A percentile compares a stretch with the other conserved stretches of the same genome.
Evolutionary conservation across 371 early-diverging fungal species (phyloP).

Genomic region (Apophysomyces sp.): DNA sequence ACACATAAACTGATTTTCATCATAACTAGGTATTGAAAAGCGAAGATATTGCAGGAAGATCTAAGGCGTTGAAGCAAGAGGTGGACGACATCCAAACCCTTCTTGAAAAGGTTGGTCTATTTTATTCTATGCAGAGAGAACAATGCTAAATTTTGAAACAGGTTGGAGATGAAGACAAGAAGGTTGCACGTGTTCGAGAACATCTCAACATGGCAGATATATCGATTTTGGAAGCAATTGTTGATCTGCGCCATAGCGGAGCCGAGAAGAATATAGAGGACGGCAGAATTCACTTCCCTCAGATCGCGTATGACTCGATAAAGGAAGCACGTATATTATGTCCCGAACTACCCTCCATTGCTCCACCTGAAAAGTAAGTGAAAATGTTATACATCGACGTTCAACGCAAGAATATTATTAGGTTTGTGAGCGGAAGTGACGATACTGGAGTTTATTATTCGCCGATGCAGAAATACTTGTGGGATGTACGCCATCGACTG

Average conservation of each 20-base stretch:
- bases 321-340: slow-evolving; percentile 37
- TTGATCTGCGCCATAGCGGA: slow-evolving; percentile 31
- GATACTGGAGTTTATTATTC: slow-evolving; percentile 48
- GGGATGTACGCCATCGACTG: slow-evolving; percentile 39
- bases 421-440: slow-evolving; percentile 25
- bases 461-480: slow-evolving; percentile 47
- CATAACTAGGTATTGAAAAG: slow-evolving; percentile 12
- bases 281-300: slow-evolving; percentile 45
- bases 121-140: background rate
- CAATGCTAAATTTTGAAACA: background rate
- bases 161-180: slow-evolving; percentile 9
- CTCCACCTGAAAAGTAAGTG: slow-evolving; percentile 33
- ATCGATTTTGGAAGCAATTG: slow-evolving; percentile 40
- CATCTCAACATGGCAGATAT: slow-evolving; percentile 29
- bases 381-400: background rate
- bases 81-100: background rate
- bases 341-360: slow-evolving; percentile 38
- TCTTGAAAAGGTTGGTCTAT: slow-evolving; percentile 9
- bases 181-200: slow-evolving; percentile 27
- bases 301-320: slow-evolving; percentile 37
- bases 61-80: slow-evolving; percentile 10
- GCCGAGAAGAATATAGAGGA: slow-evolving; percentile 21
- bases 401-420: slow-evolving; percentile 1
- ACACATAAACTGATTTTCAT: background rate
- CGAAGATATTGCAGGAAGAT: slow-evolving; percentile 3